Percentiles rank a stretch among this genome's conserved stretches.
phyloP scores from a whole-genome alignment of 805 yeast species.

The Myxozyma neglecta region DNA sequence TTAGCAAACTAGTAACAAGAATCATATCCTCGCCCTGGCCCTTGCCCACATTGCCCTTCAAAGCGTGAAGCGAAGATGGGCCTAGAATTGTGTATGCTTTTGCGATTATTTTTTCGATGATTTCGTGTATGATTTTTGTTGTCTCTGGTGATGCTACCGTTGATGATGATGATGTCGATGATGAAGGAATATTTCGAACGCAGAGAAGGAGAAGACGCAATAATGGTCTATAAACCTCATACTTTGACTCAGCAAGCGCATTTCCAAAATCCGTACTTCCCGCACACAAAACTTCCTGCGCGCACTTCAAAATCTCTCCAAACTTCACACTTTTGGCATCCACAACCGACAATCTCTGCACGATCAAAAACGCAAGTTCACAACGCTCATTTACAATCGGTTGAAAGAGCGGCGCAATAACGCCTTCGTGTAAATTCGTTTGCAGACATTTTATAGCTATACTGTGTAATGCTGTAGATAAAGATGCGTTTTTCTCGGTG shows the following conservation, averaged over 20 bases:
- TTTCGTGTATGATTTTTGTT: constrained; percentile 1
- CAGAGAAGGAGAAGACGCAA: constrained; percentile 33
- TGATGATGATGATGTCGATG: too few relatives aligned
- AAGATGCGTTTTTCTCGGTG: constrained; percentile 38
- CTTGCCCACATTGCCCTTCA: not conserved
- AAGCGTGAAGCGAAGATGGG: constrained; percentile 23
- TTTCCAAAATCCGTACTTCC: constrained; percentile 44
- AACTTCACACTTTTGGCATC: constrained; percentile 32
- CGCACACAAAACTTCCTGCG: constrained; percentile 36
- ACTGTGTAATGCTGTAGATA: constrained; percentile 27
- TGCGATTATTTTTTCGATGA: constrained; percentile 21
- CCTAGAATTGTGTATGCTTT: constrained; percentile 21
- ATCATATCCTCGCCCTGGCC: constrained; percentile 24
- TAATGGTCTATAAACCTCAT: constrained; percentile 34
- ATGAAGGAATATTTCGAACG: constrained; percentile 3
- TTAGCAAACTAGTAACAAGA: constrained; percentile 20
- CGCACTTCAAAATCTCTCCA: constrained; percentile 41
- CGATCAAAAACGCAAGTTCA: constrained; percentile 61
- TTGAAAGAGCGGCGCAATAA: constrained; percentile 49
- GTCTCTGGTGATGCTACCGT: constrained; percentile 2
- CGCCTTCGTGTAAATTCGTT: constrained; percentile 53
- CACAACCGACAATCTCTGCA: constrained; percentile 32
- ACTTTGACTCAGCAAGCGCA: constrained; percentile 43
- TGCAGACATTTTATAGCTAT: constrained; percentile 53
- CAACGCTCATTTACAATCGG: constrained; percentile 61